Base-by-base conservation (phyloP, 2,329 filamentous ascomycete species). In the Microsporum canis region DNA sequence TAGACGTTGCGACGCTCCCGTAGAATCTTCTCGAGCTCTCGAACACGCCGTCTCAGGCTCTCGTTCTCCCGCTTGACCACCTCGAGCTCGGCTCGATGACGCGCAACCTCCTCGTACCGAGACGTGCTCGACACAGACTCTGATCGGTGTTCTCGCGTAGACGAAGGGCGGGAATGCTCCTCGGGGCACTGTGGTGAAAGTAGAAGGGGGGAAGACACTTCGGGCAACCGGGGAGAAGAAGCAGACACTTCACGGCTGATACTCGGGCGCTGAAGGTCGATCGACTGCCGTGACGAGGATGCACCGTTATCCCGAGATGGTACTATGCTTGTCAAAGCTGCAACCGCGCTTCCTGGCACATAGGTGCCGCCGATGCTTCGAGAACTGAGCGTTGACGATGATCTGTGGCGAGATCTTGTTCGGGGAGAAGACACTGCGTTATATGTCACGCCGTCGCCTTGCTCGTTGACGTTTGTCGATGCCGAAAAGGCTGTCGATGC, bases 401-500 rank as follows among this genome's bases (percentile, higher is more conserved):
- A 83, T 57, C 81, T 79, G 68, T 84, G 81, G 59, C 82, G 78
- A 58, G 75, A 76, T 5, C 27, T 78, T 81, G 12, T 14, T 5
- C 49, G 81, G 58, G 82, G 78, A 58, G 75, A 76, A 27, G 29
- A 78, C 81, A 12, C 45, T 10, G 81, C 72, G 43, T 77, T 78
- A 27, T 75, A 43, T 14, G 39, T 14, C 17, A n/a, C 73, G 59
- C 80, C 69, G 65, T 81, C 74, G 51, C 72, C 73, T 1, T 75
- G 69, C 57, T 83, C 81, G 51, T 79, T 77, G 61, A 79, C 71
- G 14, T 75, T 75, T 56, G 76, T 77, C 2, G 81, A 83, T 41
- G 79, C 78, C 7, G 81, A 81, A n/a, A 81, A 83, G 7, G 80
- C 69, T 5, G 82, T 86, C 6, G 82, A 85, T 57, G 82, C 82